Base-by-base conservation (phyloP, 164 flowering plant genomes). In the Cinnamomum chago region DNA sequence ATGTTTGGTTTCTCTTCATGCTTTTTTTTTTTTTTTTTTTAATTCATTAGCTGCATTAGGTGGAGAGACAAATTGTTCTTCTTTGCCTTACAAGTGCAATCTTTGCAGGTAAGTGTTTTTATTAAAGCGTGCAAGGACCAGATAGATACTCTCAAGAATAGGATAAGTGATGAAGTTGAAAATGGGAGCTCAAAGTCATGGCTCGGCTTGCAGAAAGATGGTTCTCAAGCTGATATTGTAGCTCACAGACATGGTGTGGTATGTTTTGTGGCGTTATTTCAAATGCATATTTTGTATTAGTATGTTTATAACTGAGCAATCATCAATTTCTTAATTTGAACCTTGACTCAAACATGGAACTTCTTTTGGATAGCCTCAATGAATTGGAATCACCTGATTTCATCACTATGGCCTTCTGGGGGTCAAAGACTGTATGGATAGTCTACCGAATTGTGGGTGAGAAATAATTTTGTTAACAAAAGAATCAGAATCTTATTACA, bases 231-330 rank as follows among this genome's bases (percentile, higher is more conserved):
- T 75, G 98, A 92, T 85, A 83, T 90, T 65, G 81, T 90, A 69
- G 99, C 99, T 30, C 98, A 96, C 84, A 94, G 88, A 81, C 98
- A 96, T 81, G 99, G 98, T 28, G 95, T 90, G 99, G 99, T 96
- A 90, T 72, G 94, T 18, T 51, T 67, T 14, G 62, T 64, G 24
- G n/a, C 7, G 0, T 15, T 20, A 20, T 55, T 55, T 55, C 60
- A 15, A 20, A 55, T 14, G 60, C 60, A 55, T 55, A 55, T 55
- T 55, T 14, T 5, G n/a, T 15, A 20, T 1, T 55, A 15, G 2
- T 55, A 55, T 55, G 13, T 55, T 55, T 55, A 55, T 55, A 17
- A 3, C 60, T 0, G 60, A 17, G n/a, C 60, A 14, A 15, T 3
- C 60, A 55, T 55, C 60, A 55, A 15, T 17, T 2, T 20, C 20